Percentiles rank a stretch among this genome's conserved stretches.
phyloP scores from a whole-genome alignment of 176 grass and related monocot species.

The Olyra latifolia region DNA sequence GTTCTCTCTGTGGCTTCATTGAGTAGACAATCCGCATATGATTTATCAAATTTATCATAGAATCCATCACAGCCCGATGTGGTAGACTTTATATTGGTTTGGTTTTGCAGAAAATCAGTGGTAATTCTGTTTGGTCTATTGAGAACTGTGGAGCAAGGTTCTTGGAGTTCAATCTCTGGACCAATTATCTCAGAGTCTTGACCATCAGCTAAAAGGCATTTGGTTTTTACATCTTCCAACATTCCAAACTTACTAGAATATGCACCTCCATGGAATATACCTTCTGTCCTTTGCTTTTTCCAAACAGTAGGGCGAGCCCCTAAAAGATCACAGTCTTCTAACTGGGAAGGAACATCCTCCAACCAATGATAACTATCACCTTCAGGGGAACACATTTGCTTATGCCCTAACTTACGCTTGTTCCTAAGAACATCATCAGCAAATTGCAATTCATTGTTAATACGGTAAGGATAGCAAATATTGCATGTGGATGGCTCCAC shows the following conservation, averaged over 20 bases:
- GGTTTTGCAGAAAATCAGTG: slow-evolving; percentile 41
- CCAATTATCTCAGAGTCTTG: slow-evolving; percentile 32
- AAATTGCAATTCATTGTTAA: slow-evolving; percentile 11
- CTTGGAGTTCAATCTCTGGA: slow-evolving; percentile 37
- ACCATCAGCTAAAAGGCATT: slow-evolving; percentile 8
- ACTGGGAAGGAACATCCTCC: slow-evolving; percentile 33
- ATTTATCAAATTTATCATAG: slow-evolving; percentile 37
- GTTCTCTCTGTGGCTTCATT: slow-evolving; percentile 26
- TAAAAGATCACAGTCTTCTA: slow-evolving; percentile 43
- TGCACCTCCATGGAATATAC: slow-evolving; percentile 38
- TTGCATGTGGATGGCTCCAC: slow-evolving; percentile 42
- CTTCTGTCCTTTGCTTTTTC: slow-evolving; percentile 36
- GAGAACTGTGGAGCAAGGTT: slow-evolving; percentile 35
- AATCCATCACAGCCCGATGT: slow-evolving; percentile 35
- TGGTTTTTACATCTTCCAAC: slow-evolving; percentile 29
- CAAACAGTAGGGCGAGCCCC: slow-evolving; percentile 30
- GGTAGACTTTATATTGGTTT: slow-evolving; percentile 32
- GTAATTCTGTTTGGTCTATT: slow-evolving; percentile 41
- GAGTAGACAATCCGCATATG: slow-evolving; percentile 41
- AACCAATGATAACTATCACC: slow-evolving; percentile 34
- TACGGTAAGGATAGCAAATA: slow-evolving; percentile 27
- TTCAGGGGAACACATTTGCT: slow-evolving; percentile 27
- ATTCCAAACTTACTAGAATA: slow-evolving; percentile 39
- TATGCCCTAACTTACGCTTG: slow-evolving; percentile 14
- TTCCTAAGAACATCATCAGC: slow-evolving; percentile 24